phyloP scores from a whole-genome alignment of 257 asterid species.

The Striga asiatica region DNA sequence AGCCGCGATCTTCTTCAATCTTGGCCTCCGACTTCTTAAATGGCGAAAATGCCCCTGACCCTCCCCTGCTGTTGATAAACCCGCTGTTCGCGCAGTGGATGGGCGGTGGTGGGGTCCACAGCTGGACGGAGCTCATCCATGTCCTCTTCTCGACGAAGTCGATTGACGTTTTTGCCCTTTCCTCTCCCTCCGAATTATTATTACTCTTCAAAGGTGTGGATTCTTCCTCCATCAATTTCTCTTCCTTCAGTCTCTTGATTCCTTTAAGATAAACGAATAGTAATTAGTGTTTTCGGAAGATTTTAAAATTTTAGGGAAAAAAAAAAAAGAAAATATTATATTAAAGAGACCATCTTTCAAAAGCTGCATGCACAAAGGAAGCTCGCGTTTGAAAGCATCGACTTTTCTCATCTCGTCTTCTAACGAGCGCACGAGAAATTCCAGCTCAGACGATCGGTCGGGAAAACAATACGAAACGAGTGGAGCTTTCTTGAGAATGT shows the following conservation, averaged over 20 bases:
- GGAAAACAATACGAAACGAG: neutral
- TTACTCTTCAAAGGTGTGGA: conserved; percentile 5
- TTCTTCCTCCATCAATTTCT: conserved; percentile 20
- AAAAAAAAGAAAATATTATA: neutral
- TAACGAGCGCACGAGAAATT: conserved; percentile 16
- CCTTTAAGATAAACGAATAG: no score
- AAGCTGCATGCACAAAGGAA: conserved; percentile 33
- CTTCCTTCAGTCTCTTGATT: conserved; percentile 35
- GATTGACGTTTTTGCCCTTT: conserved; percentile 28
- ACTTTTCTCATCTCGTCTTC: conserved; percentile 29
- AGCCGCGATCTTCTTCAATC: no score
- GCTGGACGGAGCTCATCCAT: conserved; percentile 49
- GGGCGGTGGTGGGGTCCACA: conserved; percentile 43
- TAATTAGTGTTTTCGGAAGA: no score
- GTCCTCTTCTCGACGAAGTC: conserved; percentile 32
- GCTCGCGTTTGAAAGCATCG: conserved; percentile 30
- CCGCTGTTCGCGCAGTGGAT: conserved; percentile 21
- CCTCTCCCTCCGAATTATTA: conserved; percentile 12
- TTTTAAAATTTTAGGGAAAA: no score
- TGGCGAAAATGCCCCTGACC: conserved; percentile 38
- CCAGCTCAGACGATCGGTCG: conserved; percentile 14
- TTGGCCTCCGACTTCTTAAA: conserved; percentile 30
- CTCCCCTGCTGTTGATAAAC: conserved; percentile 18
- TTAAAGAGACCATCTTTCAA: conserved; percentile 17
- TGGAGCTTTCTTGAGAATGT: neutral